Base-by-base conservation (phyloP, 805 yeast species). In the Ogataea ramenticola region DNA sequence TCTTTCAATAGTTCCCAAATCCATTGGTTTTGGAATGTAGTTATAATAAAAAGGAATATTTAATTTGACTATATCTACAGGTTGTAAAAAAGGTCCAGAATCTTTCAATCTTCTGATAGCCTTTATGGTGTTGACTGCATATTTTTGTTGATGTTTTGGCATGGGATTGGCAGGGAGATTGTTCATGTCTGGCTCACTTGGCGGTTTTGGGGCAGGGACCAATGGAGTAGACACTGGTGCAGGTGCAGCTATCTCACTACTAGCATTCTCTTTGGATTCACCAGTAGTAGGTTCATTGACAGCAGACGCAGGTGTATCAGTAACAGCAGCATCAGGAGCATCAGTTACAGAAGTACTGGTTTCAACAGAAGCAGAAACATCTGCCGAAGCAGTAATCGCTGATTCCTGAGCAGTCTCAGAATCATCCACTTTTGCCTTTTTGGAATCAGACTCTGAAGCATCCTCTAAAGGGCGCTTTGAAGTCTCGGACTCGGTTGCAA, bases 11-110 rank as follows among this genome's bases (percentile, higher is more conserved):
- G 97, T 88, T 3, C 90, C 76, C 30, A 93, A 69, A 62, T 91
- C 98, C 97, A 93, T 93, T 34, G 99, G 99, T 55, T 82, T 72
- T 50, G 77, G 73, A 55, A 93, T 80, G 56, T 77, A 80, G 55
- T 88, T 89, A 62, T 82, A 87, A 62, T 93, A 93, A 50, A 85
- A 79, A 3, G 99, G 99, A 44, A 93, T 86, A 56, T 90, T 88
- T 48, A 88, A 76, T 59, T 86, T 88, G 40, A 84, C 82, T 3
- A 77, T 85, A 61, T 93, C 98, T 19, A 93, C 99, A 0, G 99
- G 99, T 42, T 71, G 77, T 38, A 87, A 59, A 59, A 93, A 93
- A 2, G 98, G 98, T 15, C 72, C 79, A 1, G 98, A 95, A 65
- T 93, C 99, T 63, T 89, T 87, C 56, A 91, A 74, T 49, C 98